Percentiles rank a stretch among this genome's conserved stretches.
Conservation (phyloP, 768 basidiomycete species). For the Suillus plorans region DNA sequence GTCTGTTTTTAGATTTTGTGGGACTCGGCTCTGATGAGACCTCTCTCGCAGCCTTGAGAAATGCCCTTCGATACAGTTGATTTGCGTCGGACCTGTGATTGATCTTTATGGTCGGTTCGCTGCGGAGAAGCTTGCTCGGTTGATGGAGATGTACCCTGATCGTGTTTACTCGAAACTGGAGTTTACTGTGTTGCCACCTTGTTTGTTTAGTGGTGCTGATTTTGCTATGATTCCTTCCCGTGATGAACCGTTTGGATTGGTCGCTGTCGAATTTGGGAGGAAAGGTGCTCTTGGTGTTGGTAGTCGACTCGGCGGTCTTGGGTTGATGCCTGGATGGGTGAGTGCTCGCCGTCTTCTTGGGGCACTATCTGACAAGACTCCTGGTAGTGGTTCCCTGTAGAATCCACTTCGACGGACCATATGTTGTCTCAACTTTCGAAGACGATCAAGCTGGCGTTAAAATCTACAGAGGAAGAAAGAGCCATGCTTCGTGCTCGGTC, state of each 20-base stretch:
- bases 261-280: conserved; percentile 94
- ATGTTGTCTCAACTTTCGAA: conserved; percentile 94
- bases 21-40: not conserved
- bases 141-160: conserved; percentile 95
- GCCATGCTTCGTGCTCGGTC: conserved; percentile 92
- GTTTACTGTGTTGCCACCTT: conserved; percentile 91
- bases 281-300: conserved; percentile 97
- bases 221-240: conserved; percentile 95
- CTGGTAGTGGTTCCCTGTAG: conserved; percentile 91
- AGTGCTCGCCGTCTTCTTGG: conserved; percentile 27
- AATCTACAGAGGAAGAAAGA: conserved; percentile 87
- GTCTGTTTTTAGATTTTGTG: conserved; percentile 25
- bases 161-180: conserved; percentile 94
- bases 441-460: conserved; percentile 92
- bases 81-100: conserved; percentile 91
- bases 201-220: conserved; percentile 92
- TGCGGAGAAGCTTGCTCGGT: conserved; percentile 86
- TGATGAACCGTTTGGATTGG: conserved; percentile 94
- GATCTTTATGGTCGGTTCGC: conserved; percentile 95
- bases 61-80: conserved; percentile 79
- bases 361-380: not conserved
- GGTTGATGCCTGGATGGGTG: conserved; percentile 98
- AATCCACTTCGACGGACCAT: conserved; percentile 88
- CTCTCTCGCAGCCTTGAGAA: conserved; percentile 68
- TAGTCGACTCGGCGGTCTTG: conserved; percentile 89